Conservation (phyloP, 2,329 filamentous ascomycete genomes). For the Beauveria australis region DNA sequence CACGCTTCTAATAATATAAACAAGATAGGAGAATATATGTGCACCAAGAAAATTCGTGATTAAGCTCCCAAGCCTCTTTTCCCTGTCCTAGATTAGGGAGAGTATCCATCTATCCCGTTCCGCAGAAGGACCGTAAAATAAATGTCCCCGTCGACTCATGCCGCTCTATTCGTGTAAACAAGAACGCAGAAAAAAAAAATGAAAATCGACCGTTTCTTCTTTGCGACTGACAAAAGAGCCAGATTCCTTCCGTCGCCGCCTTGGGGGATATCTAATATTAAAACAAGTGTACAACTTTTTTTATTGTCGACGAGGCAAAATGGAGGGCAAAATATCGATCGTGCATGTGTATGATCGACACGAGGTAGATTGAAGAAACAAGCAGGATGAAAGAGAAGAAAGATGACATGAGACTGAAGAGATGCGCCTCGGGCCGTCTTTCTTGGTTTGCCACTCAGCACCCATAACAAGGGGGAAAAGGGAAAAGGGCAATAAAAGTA, state of each 20-base stretch:
- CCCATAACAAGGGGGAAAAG: no score
- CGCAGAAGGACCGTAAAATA: neutral
- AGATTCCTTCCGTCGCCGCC: neutral
- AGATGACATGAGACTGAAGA: neutral
- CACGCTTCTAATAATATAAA: neutral
- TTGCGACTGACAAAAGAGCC: slow-evolving; percentile 2
- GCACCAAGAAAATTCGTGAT: neutral
- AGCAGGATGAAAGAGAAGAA: neutral
- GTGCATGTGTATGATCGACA: neutral
- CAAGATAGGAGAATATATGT: neutral
- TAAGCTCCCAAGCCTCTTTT: neutral
- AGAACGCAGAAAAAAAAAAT: slow-evolving; percentile 4
- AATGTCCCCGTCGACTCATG: neutral
- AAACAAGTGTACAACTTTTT: slow-evolving; percentile 1
- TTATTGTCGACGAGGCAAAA: neutral
- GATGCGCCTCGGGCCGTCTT: no score
- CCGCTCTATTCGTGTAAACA: slow-evolving; percentile 11
- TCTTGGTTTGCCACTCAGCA: no score
- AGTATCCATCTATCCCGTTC: neutral
- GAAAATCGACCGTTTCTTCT: neutral
- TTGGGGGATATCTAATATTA: neutral
- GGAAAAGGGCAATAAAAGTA: no score
- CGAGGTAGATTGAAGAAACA: neutral
- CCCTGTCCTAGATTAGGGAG: neutral
- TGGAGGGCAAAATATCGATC: neutral